Evolutionary conservation across 2,329 filamentous ascomycete genomes (phyloP).

Genomic region (Alternaria longipes): DNA sequence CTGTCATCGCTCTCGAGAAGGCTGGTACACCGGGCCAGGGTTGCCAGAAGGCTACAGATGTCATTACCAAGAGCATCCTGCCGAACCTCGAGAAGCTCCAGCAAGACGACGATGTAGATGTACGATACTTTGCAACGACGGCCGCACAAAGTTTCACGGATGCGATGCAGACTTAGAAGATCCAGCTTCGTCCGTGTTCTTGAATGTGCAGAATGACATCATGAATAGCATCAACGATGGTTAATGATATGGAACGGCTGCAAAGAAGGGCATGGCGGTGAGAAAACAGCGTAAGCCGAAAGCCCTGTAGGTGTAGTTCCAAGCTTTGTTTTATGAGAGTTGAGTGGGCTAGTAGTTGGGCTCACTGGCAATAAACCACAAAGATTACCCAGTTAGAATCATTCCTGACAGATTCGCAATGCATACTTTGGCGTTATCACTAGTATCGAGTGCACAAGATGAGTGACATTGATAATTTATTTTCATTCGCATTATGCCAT

Average conservation of each 20-base stretch:
- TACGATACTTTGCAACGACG: conserved; percentile 95
- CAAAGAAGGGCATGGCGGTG: conserved; percentile 28
- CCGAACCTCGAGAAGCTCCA: conserved; percentile 94
- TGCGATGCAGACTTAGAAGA: conserved; percentile 52
- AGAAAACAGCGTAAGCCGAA: conserved; percentile 27
- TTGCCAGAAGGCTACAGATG: conserved; percentile 76
- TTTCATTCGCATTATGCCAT: neutral
- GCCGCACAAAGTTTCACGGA: conserved; percentile 68
- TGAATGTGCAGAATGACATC: conserved; percentile 13
- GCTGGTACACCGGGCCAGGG: conserved; percentile 66
- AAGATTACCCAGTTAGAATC: conserved; percentile 45
- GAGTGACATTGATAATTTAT: neutral
- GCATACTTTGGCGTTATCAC: conserved; percentile 15
- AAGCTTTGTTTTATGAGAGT: conserved; percentile 16
- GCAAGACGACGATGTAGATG: conserved; percentile 97
- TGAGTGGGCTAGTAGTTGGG: conserved; percentile 31
- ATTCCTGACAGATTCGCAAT: conserved; percentile 16
- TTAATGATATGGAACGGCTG: conserved; percentile 35
- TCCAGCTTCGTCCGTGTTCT: conserved; percentile 17
- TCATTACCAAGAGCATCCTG: conserved; percentile 86
- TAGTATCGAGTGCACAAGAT: neutral
- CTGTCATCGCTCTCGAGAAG: conserved; percentile 85
- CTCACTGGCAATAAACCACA: conserved; percentile 34
- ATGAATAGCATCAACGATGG: conserved; percentile 39
- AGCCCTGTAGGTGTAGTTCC: conserved; percentile 12